phyloP scores from a whole-genome alignment of 192 early-diverging fungal species.

The Geranomyces variabilis region DNA sequence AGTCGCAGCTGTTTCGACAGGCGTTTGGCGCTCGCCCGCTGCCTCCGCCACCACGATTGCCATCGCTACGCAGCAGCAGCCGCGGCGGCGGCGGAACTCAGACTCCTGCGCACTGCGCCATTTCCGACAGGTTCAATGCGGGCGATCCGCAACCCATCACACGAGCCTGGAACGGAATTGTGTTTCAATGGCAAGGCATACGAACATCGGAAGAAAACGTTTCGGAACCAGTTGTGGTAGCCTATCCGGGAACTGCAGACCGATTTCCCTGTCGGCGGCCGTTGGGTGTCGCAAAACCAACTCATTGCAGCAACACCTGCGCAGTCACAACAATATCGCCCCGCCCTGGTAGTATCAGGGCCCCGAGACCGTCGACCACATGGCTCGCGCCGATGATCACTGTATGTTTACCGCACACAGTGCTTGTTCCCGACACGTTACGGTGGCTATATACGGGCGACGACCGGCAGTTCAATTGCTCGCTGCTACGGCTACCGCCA shows the following conservation, averaged over 20 bases:
- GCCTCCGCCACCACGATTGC: neutral
- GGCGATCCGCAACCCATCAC: neutral
- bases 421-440: neutral
- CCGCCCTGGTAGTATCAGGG: neutral
- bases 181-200: conserved; percentile 13
- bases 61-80: neutral
- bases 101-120: too few relatives aligned
- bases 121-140: neutral
- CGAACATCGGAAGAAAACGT: neutral
- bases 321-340: neutral
- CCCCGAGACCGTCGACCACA: neutral
- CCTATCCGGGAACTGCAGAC: neutral
- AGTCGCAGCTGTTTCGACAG: neutral
- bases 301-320: neutral
- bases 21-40: neutral
- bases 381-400: neutral
- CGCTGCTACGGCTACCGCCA: neutral
- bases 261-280: neutral
- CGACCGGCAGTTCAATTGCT: neutral
- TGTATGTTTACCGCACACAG: neutral
- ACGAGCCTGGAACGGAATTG: neutral
- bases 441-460: neutral
- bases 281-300: neutral
- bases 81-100: neutral
- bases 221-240: neutral